These are phyloP conservation scores for Deakozyma indianensis DNA, from an alignment of 805 yeast species.

Conservation along the genomic window DNA sequence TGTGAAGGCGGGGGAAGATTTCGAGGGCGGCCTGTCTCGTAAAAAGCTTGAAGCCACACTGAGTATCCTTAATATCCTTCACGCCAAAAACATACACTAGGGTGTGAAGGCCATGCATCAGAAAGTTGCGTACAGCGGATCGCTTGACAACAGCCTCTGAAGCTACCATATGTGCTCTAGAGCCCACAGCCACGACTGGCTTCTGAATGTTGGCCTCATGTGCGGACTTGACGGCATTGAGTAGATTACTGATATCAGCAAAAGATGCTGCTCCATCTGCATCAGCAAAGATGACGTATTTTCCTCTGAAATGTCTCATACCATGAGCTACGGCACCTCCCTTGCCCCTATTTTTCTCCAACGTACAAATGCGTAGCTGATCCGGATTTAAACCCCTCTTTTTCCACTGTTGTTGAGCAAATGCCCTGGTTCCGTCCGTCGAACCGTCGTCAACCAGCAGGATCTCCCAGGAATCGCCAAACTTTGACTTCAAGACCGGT, in stretches of 20 bases:
- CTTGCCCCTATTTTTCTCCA: constrained; percentile 75
- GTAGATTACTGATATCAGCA: constrained; percentile 44
- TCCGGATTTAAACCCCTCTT: constrained; percentile 39
- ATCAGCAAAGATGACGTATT: constrained; percentile 74
- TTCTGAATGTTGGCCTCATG: constrained; percentile 6
- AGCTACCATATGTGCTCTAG: constrained; percentile 92
- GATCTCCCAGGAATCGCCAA: constrained; percentile 46
- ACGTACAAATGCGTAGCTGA: constrained; percentile 52
- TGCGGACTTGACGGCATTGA: constrained; percentile 25
- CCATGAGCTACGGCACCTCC: constrained; percentile 98
- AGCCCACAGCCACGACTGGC: constrained; percentile 71
- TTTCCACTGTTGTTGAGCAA: constrained; percentile 46
- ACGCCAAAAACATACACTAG: constrained; percentile 83
- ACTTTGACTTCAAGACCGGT: constrained; percentile 30
- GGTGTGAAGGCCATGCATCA: constrained; percentile 86
- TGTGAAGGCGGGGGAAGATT: constrained; percentile 84
- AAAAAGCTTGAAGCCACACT: constrained; percentile 93
- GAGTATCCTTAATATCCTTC: constrained; percentile 77
- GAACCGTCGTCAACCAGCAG: constrained; percentile 89
- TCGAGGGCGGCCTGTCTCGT: constrained; percentile 47
- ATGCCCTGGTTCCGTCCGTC: constrained; percentile 59
- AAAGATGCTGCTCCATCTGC: constrained; percentile 95
- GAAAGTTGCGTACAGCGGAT: constrained; percentile 70
- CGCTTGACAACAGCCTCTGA: constrained; percentile 96
- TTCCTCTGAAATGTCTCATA: constrained; percentile 57